Base-by-base conservation (phyloP, 352 stramenopile species). In the Albugo laibachii region DNA sequence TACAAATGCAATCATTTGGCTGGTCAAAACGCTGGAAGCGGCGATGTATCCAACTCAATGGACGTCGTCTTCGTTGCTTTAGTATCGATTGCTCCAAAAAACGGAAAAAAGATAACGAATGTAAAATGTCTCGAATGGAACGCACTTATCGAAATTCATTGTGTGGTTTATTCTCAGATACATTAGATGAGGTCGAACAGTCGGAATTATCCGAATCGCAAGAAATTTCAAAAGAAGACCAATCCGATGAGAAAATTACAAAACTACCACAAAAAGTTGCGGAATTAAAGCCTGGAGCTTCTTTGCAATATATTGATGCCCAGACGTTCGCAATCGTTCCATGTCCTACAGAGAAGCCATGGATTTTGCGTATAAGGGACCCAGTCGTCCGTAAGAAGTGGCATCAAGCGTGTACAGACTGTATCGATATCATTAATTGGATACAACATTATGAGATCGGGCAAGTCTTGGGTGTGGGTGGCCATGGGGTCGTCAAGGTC, bases 1-100 rank as follows among this genome's bases (percentile, higher is more conserved):
- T 84, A 58, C 65, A 75, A 35, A 24, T 19, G 16, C 20, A 19
- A 24, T 68, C 67, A 47, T 87, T 84, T 47, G 67, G 69, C 12
- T 86, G 70, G 74, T 66, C 66, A 44, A 81, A 75, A 49, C 80
- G 79, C 59, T 87, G 71, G 71, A 81, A 83, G 48, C 35, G 59
- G 18, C 74, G 74, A 41, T 80, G 76, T 50, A 58, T 86, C 16
- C 69, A 83, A 52, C 59, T 86, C 52, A 75, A 83, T 57, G 74
- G 74, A 40, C 71, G 69, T 14, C 49, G 75, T 34, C 59, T 86
- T 19, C 72, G 67, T 36, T 86, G 83, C 58, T 83, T 70, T 39
- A 67, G 79, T 14, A 15, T 71, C 42, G 20, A 43, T 10, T 24
- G 3, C 8, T 19, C 37, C 38, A 43, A 61, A n/a, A 35, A 24